These are phyloP conservation scores for Eutrema heterophyllum DNA, from an alignment of 345 rosid species.

Conservation along the genomic window DNA sequence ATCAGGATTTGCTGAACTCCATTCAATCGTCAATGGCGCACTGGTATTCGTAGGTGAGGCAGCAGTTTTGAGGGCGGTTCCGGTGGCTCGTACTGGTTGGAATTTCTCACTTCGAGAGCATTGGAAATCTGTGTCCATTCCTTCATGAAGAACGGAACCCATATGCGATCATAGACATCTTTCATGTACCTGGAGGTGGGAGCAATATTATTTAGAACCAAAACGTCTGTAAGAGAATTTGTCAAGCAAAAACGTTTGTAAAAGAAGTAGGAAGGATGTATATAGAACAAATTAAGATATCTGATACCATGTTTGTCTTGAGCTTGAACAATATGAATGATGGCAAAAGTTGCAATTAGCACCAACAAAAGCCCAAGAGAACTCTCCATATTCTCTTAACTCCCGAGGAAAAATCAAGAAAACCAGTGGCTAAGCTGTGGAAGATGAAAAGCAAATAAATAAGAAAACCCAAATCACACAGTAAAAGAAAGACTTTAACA, in stretches of 20 bases:
- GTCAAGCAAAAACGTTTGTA: background rate
- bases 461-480: background rate
- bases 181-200: conserved; percentile 35
- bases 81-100: conserved; percentile 9
- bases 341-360: background rate
- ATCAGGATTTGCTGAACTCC: background rate
- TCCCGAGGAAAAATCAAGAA: background rate
- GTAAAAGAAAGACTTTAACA: background rate
- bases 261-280: background rate
- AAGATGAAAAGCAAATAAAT: background rate
- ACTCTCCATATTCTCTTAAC: background rate
- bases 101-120: background rate
- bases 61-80: background rate
- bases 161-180: conserved; percentile 36
- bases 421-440: too few relatives aligned
- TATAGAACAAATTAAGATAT: background rate
- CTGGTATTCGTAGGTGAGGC: conserved; percentile 9
- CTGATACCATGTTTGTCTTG: conserved; percentile 26
- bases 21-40: conserved; percentile 1
- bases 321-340: conserved; percentile 13
- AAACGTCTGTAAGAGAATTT: background rate
- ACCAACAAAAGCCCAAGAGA: background rate
- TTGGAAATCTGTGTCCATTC: background rate
- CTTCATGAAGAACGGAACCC: background rate
- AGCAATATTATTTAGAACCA: too few relatives aligned